phyloP scores from a whole-genome alignment of 176 grass and related monocot species.

The Hordeum marinum region DNA sequence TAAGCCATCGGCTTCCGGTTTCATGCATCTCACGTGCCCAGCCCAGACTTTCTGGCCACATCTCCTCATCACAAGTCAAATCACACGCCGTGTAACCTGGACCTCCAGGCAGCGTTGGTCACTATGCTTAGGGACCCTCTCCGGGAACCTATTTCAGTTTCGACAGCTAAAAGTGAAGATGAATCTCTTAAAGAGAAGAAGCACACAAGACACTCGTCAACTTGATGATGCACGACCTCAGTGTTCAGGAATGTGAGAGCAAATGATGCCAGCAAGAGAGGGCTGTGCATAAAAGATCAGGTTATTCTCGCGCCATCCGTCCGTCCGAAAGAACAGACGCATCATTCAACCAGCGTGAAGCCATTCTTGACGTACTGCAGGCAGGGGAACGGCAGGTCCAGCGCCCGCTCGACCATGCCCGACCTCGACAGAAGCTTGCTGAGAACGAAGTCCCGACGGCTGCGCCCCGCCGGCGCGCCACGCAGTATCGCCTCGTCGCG shows the following conservation, averaged over 20 bases:
- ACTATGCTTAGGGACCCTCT: too few species aligned
- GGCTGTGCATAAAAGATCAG: not conserved
- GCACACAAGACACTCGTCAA: too few species aligned
- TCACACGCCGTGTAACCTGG: not conserved
- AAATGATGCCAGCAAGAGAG: not conserved
- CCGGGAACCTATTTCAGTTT: too few species aligned
- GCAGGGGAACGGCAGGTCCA: slow-evolving; percentile 65
- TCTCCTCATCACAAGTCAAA: not conserved
- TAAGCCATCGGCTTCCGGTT: slow-evolving; percentile 15
- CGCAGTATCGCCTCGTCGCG: not conserved
- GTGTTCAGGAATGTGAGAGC: not conserved
- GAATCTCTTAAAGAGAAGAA: too few species aligned
- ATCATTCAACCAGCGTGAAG: slow-evolving; percentile 48
- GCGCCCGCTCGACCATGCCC: slow-evolving; percentile 35
- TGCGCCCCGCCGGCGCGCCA: not conserved
- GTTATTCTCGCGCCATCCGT: not conserved
- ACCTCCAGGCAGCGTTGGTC: not conserved
- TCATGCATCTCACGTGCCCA: slow-evolving; percentile 20
- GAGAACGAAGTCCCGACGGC: slow-evolving; percentile 41
- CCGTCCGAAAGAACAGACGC: too few species aligned
- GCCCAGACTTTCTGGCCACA: not conserved
- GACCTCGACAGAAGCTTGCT: slow-evolving; percentile 58
- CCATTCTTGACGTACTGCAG: slow-evolving; percentile 68
- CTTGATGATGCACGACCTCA: not conserved
- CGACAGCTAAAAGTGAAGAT: too few species aligned